Conservation (phyloP, 179 eudicot genomes). For the Actinidia polygama region DNA sequence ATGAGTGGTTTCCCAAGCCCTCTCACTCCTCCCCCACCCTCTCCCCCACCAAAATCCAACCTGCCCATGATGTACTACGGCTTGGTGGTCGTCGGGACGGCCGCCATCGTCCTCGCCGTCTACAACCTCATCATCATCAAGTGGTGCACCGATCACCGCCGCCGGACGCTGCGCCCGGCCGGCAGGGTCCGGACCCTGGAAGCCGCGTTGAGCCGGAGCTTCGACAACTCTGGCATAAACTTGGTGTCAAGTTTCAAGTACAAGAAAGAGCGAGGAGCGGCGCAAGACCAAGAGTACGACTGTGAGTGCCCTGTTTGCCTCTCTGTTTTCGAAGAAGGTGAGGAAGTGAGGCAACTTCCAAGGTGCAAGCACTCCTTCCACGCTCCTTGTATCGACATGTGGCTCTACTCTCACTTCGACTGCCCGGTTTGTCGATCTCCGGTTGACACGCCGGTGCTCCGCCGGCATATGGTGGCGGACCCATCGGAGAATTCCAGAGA, state of each 20-base stretch:
- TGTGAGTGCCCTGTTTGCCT: slow-evolving; percentile 69
- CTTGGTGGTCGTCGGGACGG: slow-evolving; percentile 52
- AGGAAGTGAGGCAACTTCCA: slow-evolving; percentile 57
- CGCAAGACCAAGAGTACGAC: slow-evolving; percentile 11
- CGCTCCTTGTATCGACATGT: slow-evolving; percentile 74
- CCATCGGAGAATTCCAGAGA: slow-evolving; percentile 30
- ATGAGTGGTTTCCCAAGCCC: slow-evolving; percentile 23
- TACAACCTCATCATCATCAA: slow-evolving; percentile 56
- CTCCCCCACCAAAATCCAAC: slow-evolving; percentile 24
- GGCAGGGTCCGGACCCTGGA: background rate
- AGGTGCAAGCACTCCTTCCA: slow-evolving; percentile 72
- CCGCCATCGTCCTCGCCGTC: slow-evolving; percentile 41
- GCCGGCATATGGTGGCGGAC: background rate
- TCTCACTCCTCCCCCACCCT: slow-evolving; percentile 9
- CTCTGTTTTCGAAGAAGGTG: slow-evolving; percentile 66
- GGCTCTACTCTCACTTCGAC: slow-evolving; percentile 71
- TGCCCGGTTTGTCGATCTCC: slow-evolving; percentile 82
- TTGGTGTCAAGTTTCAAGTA: slow-evolving; percentile 40
- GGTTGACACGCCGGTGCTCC: slow-evolving; percentile 29
- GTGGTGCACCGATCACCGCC: slow-evolving; percentile 35
- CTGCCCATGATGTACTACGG: slow-evolving; percentile 62
- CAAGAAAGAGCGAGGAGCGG: slow-evolving; percentile 22
- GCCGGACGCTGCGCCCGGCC: background rate
- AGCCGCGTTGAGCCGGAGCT: slow-evolving; percentile 24
- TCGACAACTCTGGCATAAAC: slow-evolving; percentile 5